Percentiles rank a stretch among this genome's conserved stretches.
Evolutionary conservation across 306 rosid genomes (phyloP).

Genomic region (Dryas drummondii): DNA sequence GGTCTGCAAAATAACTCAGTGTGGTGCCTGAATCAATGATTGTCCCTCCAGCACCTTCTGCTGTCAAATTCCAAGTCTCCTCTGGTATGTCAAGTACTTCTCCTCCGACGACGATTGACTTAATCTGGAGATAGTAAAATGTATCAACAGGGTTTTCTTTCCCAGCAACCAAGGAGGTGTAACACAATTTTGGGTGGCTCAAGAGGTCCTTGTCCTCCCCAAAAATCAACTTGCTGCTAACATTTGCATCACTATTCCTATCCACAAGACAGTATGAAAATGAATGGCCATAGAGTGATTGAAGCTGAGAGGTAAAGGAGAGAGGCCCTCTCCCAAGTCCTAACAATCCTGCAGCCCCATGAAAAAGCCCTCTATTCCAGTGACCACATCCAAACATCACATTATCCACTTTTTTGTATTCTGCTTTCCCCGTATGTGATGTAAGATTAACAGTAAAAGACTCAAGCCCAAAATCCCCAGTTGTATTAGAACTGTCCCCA

Average conservation of each 20-base stretch:
- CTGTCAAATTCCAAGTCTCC: constrained; percentile 65
- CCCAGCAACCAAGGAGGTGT: constrained; percentile 69
- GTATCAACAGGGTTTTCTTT: constrained; percentile 76
- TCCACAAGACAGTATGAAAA: constrained; percentile 96
- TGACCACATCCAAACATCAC: constrained; percentile 99
- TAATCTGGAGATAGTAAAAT: constrained; percentile 77
- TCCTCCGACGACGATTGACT: constrained; percentile 66
- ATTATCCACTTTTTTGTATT: constrained; percentile 56
- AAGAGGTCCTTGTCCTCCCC: constrained; percentile 72
- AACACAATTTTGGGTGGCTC: constrained; percentile 65
- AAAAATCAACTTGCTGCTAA: constrained; percentile 82
- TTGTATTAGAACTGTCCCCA: constrained; percentile 92
- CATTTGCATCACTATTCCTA: constrained; percentile 67
- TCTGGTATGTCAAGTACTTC: constrained; percentile 65
- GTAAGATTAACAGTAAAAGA: constrained; percentile 89
- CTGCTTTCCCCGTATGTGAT: constrained; percentile 40
- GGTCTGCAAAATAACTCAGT: constrained; percentile 85
- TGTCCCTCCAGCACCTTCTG: constrained; percentile 82
- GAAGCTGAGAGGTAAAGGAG: constrained; percentile 94
- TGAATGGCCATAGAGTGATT: constrained; percentile 84
- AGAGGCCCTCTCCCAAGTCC: constrained; percentile 93
- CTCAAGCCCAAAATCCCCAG: constrained; percentile 83
- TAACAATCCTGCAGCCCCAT: constrained; percentile 90
- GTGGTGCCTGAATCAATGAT: constrained; percentile 97
- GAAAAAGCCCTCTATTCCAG: constrained; percentile 97